Base-by-base conservation (phyloP, 108 stramenopile genomes). In the Craspedostauros australis region DNA sequence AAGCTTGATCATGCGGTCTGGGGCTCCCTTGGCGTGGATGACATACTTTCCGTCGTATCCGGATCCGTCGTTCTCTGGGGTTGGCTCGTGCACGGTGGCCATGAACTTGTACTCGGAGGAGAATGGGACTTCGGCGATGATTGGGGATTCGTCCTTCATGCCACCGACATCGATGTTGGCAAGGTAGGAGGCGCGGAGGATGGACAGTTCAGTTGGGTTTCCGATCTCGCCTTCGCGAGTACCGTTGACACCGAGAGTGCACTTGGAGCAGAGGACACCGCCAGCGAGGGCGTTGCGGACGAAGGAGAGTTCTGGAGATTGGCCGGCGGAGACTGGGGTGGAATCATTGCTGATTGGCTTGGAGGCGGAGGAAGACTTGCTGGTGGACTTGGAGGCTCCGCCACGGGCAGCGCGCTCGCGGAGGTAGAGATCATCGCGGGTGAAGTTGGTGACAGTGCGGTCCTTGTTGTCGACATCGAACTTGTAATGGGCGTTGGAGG, bases 11-110 rank as follows among this genome's bases (percentile, higher is more conserved):
- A 97, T 82, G 16, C 82, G 70, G 56, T 97, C 96, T 18, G 94
- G 96, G 12, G 96, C 96, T 50, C 96, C 96, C 86, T 98, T 98
- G 50, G 96, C 84, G 54, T 86, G 76, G 25, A 91, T 81, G 29
- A 79, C 44, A 22, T 66, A 66, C 23, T 71, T 72, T 1, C 69
- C 76, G 27, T 74, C 60, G 12, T 60, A 33, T 21, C 62, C 79
- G 22, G 68, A 64, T 9, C 68, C 74, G 45, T 76, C 70, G 32
- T 65, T 70, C 21, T 60, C 61, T 29, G 28, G 33, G 31, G 52
- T 21, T 32, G 75, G 70, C 27, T 75, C 79, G 46, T 81, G 80
- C 12, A 81, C 58, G 23, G 79, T 80, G 30, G 80, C 76, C 80
- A 82, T 82, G 61, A 82, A 82, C 68, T 82, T 82, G 63, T 82